Base-by-base conservation (phyloP, 805 yeast genomes). In the Candida montana region DNA sequence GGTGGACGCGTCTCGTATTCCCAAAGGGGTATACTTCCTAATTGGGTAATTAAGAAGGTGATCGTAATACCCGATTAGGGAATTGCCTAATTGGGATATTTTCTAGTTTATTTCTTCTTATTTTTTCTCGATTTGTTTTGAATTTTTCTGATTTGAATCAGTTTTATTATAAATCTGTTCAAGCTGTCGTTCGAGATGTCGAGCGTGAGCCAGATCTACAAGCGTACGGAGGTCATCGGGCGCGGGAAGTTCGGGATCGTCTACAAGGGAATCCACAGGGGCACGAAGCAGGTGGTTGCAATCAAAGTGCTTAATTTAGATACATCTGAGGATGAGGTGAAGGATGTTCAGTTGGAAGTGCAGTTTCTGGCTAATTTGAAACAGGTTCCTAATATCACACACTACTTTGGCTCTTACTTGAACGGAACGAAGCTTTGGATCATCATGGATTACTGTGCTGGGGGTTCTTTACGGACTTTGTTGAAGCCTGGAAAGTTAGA, bases 181-280 rank as follows among this genome's bases (percentile, higher is more conserved):
- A n/a, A n/a, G n/a, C n/a, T n/a, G n/a, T n/a, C n/a, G n/a, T n/a
- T n/a, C n/a, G n/a, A n/a, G 28, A 53, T 52, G 58, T 37, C 58
- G 2, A 47, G 30, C 41, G 63, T 67, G 4, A 54, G 59, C 13
- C 57, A 61, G 38, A 51, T 75, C 41, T 89, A 81, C 64, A 81
- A 83, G 54, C 74, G 96, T 35, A 82, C 91, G 12, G 97, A 93
- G 63, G 81, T 89, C 27, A 83, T 95, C 12, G 99, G 99, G 8
- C 75, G 95, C 44, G 99, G 99, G 18, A 93, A 89, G 67, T 93
- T 93, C 63, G 99, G 99, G 35, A 82, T 90, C 20, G 99, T 93
- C 5, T 93, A 91, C 63, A 90, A 89, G 60, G 99, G 95, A 17
- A 67, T 74, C 40, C 76, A 82, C 54, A 63, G 75, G 31, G 75